Evolutionary conservation across 2,329 filamentous ascomycete species (phyloP).

Genomic region (Malbranchea zuffiana): DNA sequence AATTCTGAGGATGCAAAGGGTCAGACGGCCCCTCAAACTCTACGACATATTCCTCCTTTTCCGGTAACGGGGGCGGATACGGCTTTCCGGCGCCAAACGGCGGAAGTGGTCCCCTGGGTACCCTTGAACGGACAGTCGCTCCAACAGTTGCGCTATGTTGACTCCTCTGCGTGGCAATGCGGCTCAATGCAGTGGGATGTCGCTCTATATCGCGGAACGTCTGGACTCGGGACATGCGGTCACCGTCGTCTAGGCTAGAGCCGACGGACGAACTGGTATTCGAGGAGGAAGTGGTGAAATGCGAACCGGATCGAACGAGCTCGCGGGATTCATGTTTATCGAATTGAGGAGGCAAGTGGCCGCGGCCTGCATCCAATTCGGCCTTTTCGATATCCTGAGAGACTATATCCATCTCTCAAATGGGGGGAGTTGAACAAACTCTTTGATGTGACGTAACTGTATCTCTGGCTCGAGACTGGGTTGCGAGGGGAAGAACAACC

Average conservation of each 20-base stretch:
- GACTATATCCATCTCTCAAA: conserved; percentile 33
- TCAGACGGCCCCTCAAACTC: conserved; percentile 76
- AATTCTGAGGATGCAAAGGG: conserved; percentile 78
- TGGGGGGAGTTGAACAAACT: too few species aligned
- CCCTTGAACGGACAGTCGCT: conserved; percentile 22
- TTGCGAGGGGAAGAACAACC: too few species aligned
- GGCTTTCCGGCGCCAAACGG: conserved; percentile 45
- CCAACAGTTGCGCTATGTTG: conserved; percentile 37
- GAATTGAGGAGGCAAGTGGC: conserved; percentile 14
- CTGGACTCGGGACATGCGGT: conserved; percentile 23
- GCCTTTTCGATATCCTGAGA: conserved; percentile 30
- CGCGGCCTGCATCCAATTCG: conserved; percentile 20
- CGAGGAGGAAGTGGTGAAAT: conserved; percentile 15
- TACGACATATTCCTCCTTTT: conserved; percentile 50
- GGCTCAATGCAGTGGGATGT: conserved; percentile 30
- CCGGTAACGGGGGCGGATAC: conserved; percentile 45
- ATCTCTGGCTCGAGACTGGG: too few species aligned
- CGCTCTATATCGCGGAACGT: conserved; percentile 28
- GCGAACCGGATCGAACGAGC: conserved; percentile 6
- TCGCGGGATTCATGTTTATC: conserved; percentile 9
- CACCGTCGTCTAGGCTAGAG: conserved; percentile 5
- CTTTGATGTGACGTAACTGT: too few species aligned
- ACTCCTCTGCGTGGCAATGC: conserved; percentile 31
- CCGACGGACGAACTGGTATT: conserved; percentile 17
- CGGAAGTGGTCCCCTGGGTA: conserved; percentile 27